A percentile compares a stretch with the other conserved stretches of the same genome.
These are phyloP conservation scores for Lizonia empirigonia DNA, from an alignment of 2,329 filamentous ascomycete species.

Conservation along the genomic window DNA sequence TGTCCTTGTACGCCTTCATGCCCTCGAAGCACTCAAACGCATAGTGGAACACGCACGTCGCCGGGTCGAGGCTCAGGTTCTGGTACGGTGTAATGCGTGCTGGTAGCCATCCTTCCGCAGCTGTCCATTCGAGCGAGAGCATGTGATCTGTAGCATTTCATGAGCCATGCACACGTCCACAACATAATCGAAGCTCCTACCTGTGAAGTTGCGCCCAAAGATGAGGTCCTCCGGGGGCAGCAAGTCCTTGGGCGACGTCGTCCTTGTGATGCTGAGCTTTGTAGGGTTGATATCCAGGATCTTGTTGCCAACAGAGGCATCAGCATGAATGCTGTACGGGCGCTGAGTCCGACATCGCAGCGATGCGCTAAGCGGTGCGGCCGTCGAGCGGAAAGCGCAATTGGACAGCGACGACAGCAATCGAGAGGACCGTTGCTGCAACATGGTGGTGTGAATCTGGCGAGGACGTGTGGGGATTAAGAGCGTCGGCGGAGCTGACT, in stretches of 20 bases:
- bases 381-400: constrained; percentile 34
- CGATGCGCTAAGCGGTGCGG: constrained; percentile 46
- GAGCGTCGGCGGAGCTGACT: constrained; percentile 16
- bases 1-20: constrained; percentile 98
- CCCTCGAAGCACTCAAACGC: constrained; percentile 98
- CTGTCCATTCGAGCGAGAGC: constrained; percentile 93
- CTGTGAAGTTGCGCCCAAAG: constrained; percentile 90
- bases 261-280: constrained; percentile 76
- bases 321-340: constrained; percentile 57
- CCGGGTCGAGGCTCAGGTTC: constrained; percentile 94
- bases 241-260: constrained; percentile 74
- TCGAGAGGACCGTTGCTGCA: constrained; percentile 44
- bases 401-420: constrained; percentile 42
- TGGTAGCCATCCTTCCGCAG: constrained; percentile 78
- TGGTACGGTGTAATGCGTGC: constrained; percentile 92
- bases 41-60: constrained; percentile 98
- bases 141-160: constrained; percentile 77
- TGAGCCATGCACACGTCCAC: constrained; percentile 20
- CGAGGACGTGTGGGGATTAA: constrained; percentile 19
- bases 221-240: constrained; percentile 79
- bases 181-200: constrained; percentile 53
- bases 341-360: constrained; percentile 54
- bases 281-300: constrained; percentile 75
- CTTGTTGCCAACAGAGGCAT: constrained; percentile 56
- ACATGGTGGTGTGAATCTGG: constrained; percentile 37